Base-by-base conservation (phyloP, 768 basidiomycete species). In the Boletus sp. region DNA sequence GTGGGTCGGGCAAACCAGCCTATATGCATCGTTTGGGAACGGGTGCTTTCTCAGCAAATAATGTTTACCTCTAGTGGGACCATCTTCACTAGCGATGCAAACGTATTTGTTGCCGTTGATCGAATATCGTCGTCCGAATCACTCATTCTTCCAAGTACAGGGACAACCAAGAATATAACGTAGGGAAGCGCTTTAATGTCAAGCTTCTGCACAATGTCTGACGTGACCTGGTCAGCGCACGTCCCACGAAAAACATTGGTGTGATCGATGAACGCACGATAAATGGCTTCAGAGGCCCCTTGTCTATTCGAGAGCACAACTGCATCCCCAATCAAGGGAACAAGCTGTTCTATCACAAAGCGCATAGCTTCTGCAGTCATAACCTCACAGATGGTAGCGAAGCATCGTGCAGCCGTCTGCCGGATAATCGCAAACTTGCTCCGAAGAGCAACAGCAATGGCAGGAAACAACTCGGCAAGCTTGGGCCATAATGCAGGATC, bases 71-170 rank as follows among this genome's bases (percentile, higher is more conserved):
- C 97, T 0, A 99, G 78, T 6, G 97, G 97, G 13, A 98, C 93
- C 89, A 99, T 96, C 76, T 98, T 98, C 57, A 99, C 92, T 17
- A 99, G 75, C 0, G 93, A 90, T 0, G 97, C 97, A 65, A 99
- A 99, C 0, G 94, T 95, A 66, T 93, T 94, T n/a, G 97, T 98
- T 4, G 97, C 87, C 2, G 93, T 84, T 29, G 96, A 84, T 27
- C 97, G 88, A 39, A 97, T 88, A 55, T 91, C 89, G 56, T 94
- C 93, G 64, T 98, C 87, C 5, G 84, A 67, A 69, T 99, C 97
- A 63, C 93, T 98, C 97, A 98, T 99, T 34, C 97, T 81, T 8
- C 97, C 97, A 8, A 99, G 83, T 6, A 98, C 84, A 0, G 97
- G 97, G 0, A 98, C 95, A 32, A 99, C 84, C 72, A 99, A 78